A percentile compares a stretch with the other conserved stretches of the same genome.
Evolutionary conservation across 177 flowering plant species (phyloP).

Genomic region (Vitis hybrid): DNA sequence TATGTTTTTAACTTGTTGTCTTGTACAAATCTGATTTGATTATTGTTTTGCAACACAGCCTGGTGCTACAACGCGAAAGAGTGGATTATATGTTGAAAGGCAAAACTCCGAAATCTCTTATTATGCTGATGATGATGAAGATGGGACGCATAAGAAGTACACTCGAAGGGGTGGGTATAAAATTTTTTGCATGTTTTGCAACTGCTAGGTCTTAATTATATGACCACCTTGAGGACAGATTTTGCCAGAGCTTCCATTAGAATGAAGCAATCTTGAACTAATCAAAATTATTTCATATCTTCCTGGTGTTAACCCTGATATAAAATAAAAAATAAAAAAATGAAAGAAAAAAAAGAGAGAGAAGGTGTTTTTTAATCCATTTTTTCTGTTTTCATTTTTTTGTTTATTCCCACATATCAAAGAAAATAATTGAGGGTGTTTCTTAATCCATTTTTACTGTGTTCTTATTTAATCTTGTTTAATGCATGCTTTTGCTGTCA

Average conservation of each 20-base stretch:
- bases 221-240: not conserved
- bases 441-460: not conserved
- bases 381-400: too few relatives aligned
- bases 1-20: not conserved
- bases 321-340: too few relatives aligned
- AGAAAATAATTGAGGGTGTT: not conserved
- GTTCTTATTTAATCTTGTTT: not conserved
- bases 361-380: too few relatives aligned
- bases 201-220: not conserved
- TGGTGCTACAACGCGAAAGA: slow-evolving; percentile 82
- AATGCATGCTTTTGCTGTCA: slow-evolving; percentile 7
- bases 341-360: too few relatives aligned
- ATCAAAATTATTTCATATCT: not conserved
- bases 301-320: not conserved
- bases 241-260: not conserved
- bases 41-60: slow-evolving; percentile 48
- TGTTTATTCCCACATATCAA: too few relatives aligned
- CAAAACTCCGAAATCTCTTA: slow-evolving; percentile 82
- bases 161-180: slow-evolving; percentile 65
- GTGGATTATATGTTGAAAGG: slow-evolving; percentile 55
- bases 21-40: slow-evolving; percentile 1
- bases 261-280: not conserved
- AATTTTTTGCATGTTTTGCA: not conserved
- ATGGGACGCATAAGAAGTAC: slow-evolving; percentile 77
- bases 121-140: slow-evolving; percentile 98